phyloP scores from a whole-genome alignment of 192 early-diverging fungal genomes.

The Coemansia sp. region DNA sequence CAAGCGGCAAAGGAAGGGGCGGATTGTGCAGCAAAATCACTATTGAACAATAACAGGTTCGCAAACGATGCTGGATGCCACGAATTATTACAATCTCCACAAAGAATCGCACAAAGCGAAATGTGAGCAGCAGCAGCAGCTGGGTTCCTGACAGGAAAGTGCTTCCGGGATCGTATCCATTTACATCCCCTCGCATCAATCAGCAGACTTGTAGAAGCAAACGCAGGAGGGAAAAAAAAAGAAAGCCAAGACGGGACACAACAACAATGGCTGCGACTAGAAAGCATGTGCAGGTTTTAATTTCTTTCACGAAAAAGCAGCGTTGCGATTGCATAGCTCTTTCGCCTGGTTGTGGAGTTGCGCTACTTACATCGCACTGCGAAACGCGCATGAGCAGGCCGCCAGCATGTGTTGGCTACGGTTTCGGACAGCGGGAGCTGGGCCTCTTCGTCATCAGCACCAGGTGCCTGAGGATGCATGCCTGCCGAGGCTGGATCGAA shows the following conservation, averaged over 20 bases:
- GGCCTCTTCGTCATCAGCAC: constrained; percentile 3
- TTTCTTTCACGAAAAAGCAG: background rate
- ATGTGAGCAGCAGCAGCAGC: background rate
- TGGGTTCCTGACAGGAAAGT: background rate
- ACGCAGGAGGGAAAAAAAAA: background rate
- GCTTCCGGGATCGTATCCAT: constrained; percentile 8
- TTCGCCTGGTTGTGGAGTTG: background rate
- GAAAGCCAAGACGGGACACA: background rate
- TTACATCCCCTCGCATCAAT: background rate
- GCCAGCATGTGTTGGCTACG: constrained; percentile 41
- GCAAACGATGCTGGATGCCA: background rate
- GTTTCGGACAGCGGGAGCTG: constrained; percentile 14
- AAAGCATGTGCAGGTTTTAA: background rate
- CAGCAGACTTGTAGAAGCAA: constrained; percentile 2
- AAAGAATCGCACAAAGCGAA: background rate
- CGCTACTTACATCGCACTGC: constrained; percentile 51
- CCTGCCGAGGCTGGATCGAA: constrained; percentile 18
- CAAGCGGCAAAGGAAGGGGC: background rate
- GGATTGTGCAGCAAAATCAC: background rate
- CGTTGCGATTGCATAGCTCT: constrained; percentile 7
- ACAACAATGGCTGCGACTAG: background rate
- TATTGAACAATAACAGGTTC: background rate
- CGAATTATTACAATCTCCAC: background rate
- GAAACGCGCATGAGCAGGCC: constrained; percentile 51
- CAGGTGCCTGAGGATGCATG: constrained; percentile 16